phyloP scores from a whole-genome alignment of 495 filamentous ascomycete genomes.

The Geoglossum glabrum region DNA sequence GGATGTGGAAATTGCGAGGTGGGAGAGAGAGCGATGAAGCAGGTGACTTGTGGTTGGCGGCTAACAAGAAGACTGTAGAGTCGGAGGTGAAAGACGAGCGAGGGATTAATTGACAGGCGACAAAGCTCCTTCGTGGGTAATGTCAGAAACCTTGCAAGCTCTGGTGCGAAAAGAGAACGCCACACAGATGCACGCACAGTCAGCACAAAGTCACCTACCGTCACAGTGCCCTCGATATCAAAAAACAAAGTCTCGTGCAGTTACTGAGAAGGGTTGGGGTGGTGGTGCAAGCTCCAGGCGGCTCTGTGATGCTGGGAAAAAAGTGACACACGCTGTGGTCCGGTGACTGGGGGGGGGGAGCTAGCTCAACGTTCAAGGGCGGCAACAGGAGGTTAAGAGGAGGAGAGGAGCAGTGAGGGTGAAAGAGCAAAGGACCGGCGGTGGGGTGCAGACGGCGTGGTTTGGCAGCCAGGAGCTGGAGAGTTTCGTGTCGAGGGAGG shows the following conservation, averaged over 20 bases:
- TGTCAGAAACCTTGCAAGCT: not conserved
- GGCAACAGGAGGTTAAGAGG: not conserved
- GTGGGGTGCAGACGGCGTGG: too few relatives aligned
- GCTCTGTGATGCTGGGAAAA: not conserved
- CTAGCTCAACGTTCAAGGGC: not conserved
- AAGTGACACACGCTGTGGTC: not conserved
- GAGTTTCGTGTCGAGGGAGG: not conserved
- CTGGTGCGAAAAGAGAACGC: not conserved
- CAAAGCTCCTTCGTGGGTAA: not conserved
- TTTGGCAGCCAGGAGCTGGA: not conserved
- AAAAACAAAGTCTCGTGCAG: not conserved
- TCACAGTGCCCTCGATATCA: not conserved
- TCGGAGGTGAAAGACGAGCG: not conserved
- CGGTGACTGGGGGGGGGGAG: not conserved
- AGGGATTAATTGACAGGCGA: slow-evolving; percentile 1
- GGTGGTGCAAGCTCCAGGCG: not conserved
- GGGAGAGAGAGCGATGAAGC: not conserved
- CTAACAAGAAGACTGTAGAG: not conserved
- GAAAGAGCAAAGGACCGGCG: not conserved
- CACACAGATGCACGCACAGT: not conserved
- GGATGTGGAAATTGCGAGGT: not conserved
- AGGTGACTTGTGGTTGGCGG: not conserved
- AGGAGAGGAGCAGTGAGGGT: not conserved
- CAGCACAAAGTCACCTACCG: not conserved
- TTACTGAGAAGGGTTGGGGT: not conserved